Evolutionary conservation across 2,329 filamentous ascomycete species (phyloP).

Genomic region (Fusarium tricinctum): DNA sequence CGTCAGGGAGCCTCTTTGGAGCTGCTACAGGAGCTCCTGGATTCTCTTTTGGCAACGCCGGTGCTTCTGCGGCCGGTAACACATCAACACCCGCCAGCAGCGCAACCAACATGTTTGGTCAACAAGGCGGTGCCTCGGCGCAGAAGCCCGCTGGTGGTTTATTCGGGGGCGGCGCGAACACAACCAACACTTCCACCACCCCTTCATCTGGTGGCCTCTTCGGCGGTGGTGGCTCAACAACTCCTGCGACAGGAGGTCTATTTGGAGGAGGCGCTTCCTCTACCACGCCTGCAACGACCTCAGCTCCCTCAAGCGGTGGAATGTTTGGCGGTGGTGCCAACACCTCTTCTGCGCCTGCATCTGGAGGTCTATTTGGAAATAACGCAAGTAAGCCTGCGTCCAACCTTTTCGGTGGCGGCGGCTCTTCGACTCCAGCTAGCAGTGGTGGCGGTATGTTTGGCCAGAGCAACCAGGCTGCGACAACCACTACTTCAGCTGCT

Average conservation of each 20-base stretch:
- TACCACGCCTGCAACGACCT: constrained; percentile 49
- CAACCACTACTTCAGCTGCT: constrained; percentile 47
- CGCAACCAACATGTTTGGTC: constrained; percentile 52
- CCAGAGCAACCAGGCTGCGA: constrained; percentile 44
- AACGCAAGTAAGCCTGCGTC: constrained; percentile 40
- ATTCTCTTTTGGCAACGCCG: constrained; percentile 60
- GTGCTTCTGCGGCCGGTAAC: constrained; percentile 45
- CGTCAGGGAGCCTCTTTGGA: constrained; percentile 60
- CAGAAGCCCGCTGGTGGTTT: constrained; percentile 49
- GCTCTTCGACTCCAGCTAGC: constrained; percentile 45
- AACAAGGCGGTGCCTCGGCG: constrained; percentile 48
- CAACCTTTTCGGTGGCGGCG: constrained; percentile 50
- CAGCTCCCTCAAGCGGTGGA: constrained; percentile 43
- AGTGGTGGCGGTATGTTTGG: constrained; percentile 44
- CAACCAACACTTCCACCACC: constrained; percentile 41
- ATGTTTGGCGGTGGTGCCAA: constrained; percentile 47
- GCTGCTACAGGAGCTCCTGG: constrained; percentile 50
- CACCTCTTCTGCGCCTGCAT: constrained; percentile 49
- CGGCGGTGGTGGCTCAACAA: constrained; percentile 47
- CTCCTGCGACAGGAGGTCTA: constrained; percentile 40
- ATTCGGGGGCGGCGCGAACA: constrained; percentile 46
- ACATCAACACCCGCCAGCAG: constrained; percentile 50
- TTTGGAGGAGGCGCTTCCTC: constrained; percentile 46
- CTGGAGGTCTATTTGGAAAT: constrained; percentile 53
- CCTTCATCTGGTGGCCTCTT: constrained; percentile 44